Evolutionary conservation across 257 asterid species (phyloP).

Genomic region (Voacanga thouarsii): DNA sequence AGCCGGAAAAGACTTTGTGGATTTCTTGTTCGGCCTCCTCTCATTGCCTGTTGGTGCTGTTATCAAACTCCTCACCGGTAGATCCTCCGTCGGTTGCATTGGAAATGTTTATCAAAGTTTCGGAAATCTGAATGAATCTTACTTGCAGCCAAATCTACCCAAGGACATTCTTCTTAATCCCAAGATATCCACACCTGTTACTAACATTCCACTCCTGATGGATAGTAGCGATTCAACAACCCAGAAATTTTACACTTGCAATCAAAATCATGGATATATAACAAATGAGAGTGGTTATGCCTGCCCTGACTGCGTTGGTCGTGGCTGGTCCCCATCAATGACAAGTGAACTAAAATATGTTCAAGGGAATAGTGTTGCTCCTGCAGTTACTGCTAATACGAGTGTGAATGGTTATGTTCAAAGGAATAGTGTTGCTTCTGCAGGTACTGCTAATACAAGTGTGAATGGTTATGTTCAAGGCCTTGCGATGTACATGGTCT

Average conservation of each 20-base stretch:
- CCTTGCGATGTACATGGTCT: slow-evolving; percentile 4
- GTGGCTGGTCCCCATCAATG: no score
- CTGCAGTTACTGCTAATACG: no score
- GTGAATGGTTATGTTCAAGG: slow-evolving; percentile 8
- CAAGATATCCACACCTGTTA: neutral
- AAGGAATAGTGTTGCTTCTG: no score
- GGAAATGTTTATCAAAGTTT: neutral
- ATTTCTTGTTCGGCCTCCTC: neutral
- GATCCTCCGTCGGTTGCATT: neutral
- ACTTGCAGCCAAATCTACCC: neutral
- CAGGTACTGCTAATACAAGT: no score
- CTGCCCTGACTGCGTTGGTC: no score
- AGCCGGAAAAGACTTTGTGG: neutral
- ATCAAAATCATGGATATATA: no score
- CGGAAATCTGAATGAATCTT: neutral
- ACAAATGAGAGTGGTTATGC: no score
- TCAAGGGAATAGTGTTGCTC: no score
- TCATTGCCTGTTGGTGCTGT: neutral
- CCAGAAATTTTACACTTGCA: no score
- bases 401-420: no score
- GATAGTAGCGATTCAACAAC: no score
- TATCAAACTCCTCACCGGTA: neutral
- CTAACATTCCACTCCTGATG: neutral
- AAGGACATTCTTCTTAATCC: neutral
- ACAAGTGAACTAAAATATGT: neutral